Evolutionary conservation across 352 stramenopile genomes (phyloP), one percentile per base, ranked within the genome.

Genomic region (Saprolegnia parasitica): DNA sequence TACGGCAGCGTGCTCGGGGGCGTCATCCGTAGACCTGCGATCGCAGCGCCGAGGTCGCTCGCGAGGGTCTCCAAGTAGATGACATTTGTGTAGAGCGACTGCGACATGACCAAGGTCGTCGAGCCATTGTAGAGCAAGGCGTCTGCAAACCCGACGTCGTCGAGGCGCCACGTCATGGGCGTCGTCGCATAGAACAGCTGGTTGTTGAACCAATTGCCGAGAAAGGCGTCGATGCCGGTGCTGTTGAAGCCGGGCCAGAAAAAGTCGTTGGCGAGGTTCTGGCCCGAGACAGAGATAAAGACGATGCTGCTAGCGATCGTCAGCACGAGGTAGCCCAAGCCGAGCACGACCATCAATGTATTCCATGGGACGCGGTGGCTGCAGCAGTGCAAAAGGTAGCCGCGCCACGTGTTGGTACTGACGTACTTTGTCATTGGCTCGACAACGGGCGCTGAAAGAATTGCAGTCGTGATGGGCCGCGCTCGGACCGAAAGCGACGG

Each of bases 171-270:
- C 42, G 42, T 49, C 42, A n/a, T n/a, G 42, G 42, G 18, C 42
- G 8, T 11, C 3, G 11, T 8, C 1, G 18, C 42, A n/a, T n/a
- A 49, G 8, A 49, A 49, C 6, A 67, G 58, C 23, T 56, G 40
- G 13, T 10, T 21, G 58, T 56, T 67, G 58, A 52, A 65, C 56
- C 56, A 65, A 52, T 65, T 65, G n/a, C 13, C 24, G 9, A 65
- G 18, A 21, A 52, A 65, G 8, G 40, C 39, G 10, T 65, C 16
- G 9, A 24, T 49, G 35, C n/a, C n/a, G 16, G 40, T 65, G 16
- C 11, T 24, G 40, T 16, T 40, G 35, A 65, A 65, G 20, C 35
- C 35, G 35, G 21, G n/a, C 56, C 56, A 65, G 8, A 24, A 49
- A 52, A 65, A 65, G 35, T 65, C 56, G 35, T 65, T 65, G 35